Evolutionary conservation across 257 asterid species (phyloP).

Genomic region (Capsicum baccatum): DNA sequence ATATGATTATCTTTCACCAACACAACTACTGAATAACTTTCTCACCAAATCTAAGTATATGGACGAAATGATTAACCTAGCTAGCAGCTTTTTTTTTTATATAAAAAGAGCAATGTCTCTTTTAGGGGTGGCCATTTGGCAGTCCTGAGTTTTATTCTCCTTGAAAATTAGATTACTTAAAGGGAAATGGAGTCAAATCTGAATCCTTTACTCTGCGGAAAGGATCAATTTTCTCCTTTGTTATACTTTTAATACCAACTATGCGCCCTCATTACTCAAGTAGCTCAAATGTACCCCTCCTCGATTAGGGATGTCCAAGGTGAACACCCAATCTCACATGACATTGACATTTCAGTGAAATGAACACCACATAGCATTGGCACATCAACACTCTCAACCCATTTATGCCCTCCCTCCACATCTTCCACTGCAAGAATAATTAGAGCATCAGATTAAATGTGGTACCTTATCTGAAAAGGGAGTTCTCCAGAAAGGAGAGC

Average conservation of each 20-base stretch:
- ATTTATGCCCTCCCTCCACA: background rate
- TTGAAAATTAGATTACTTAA: too few relatives aligned
- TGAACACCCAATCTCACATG: background rate
- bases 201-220: background rate
- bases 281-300: background rate
- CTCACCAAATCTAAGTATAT: background rate
- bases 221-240: background rate
- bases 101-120: background rate
- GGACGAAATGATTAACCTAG: background rate
- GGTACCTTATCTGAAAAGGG: conserved; percentile 43
- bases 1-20: background rate
- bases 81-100: background rate
- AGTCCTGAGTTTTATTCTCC: background rate
- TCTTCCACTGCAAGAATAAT: background rate
- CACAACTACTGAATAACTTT: background rate
- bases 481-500: conserved; percentile 40
- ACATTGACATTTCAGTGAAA: background rate
- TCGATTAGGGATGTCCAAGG: background rate
- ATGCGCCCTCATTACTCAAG: background rate
- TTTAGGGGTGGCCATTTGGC: background rate
- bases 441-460: background rate
- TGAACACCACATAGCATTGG: background rate
- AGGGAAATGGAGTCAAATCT: background rate
- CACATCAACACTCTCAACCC: background rate
- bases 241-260: background rate